Conservation (phyloP, 2,329 filamentous ascomycete species). For the Microsporum ferrugineum region DNA sequence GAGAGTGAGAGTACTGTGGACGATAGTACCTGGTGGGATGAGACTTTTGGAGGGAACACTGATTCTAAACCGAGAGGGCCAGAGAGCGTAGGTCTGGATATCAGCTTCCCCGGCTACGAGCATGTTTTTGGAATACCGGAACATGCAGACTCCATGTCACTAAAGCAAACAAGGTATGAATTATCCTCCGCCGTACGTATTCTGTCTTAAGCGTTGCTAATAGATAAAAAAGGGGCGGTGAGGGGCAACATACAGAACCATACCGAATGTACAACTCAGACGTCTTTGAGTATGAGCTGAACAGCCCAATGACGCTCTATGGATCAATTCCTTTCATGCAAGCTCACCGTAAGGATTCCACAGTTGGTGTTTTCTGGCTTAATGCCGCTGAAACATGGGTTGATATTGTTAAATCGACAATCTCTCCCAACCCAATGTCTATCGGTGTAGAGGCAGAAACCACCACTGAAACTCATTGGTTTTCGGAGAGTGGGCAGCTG, state of each 20-base stretch:
- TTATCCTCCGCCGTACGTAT: neutral
- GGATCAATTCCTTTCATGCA: constrained; percentile 98
- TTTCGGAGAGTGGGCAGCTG: constrained; percentile 79
- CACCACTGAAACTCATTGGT: constrained; percentile 87
- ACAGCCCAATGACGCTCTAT: constrained; percentile 97
- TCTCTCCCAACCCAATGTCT: constrained; percentile 61
- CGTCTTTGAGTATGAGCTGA: constrained; percentile 93
- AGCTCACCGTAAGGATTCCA: constrained; percentile 84
- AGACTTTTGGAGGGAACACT: constrained; percentile 87
- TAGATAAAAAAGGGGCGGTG: constrained; percentile 48
- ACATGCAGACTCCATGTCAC: constrained; percentile 74
- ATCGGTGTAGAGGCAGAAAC: constrained; percentile 58
- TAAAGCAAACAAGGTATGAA: constrained; percentile 67
- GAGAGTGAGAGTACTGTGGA: constrained; percentile 44
- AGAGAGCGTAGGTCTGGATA: constrained; percentile 82
- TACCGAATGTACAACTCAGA: constrained; percentile 94
- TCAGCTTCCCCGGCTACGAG: constrained; percentile 81
- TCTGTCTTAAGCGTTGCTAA: constrained; percentile 15
- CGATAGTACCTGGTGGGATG: constrained; percentile 95
- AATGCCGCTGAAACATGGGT: constrained; percentile 97
- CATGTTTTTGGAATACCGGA: constrained; percentile 92
- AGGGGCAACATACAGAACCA: constrained; percentile 74
- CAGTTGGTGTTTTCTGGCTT: constrained; percentile 93
- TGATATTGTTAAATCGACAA: constrained; percentile 74
- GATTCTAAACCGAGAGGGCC: constrained; percentile 91